Evolutionary conservation across 371 early-diverging fungal genomes (phyloP), one percentile per base, ranked within the genome.

Genomic region (Actinomortierella wolfii): DNA sequence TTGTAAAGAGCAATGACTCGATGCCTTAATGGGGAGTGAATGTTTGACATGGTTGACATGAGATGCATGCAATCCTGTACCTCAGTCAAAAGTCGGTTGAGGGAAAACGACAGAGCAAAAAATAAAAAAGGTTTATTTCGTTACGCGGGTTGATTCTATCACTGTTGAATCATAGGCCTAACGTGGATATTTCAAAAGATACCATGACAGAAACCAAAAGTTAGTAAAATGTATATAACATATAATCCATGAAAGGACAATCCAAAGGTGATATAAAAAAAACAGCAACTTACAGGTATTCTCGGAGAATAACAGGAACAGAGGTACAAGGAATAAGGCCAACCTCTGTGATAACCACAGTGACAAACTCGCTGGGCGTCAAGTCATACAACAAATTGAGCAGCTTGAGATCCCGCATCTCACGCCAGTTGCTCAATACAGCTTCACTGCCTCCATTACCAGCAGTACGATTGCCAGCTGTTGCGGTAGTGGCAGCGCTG

Each of bases 281-380:
- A 34, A 11, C 34, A 34, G 34, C 18, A 8, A 46, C 64, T 51
- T 69, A 68, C 63, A 67, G 51, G 64, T 71, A 76, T 54, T 76
- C 77, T 64, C 77, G 66, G 51, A 79, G 66, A 81, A 93, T 92
- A 40, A 94, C 93, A 21, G 94, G 90, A 18, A 94, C 94, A 57
- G 91, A 90, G 21, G 96, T 95, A 67, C 91, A 91, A n/a, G 97
- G 97, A 65, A 97, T 92, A 71, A 92, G 73, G 41, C 98, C 99
- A 9, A 94, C 88, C 81, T 99, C 99, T 23, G 97, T 95, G 15
- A 96, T 85, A 26, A 97, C 92, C 48, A 94, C 83, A 4, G 93
- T 89, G 54, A 98, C 89, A 67, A 91, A 96, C 71, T 92, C 87
- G 40, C 95, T 87, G 24, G 99, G 98, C 2, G 97, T 97, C 25